These are phyloP conservation scores for Clohesyomyces aquaticus DNA, from an alignment of 495 filamentous ascomycete species.

Conservation along the genomic window DNA sequence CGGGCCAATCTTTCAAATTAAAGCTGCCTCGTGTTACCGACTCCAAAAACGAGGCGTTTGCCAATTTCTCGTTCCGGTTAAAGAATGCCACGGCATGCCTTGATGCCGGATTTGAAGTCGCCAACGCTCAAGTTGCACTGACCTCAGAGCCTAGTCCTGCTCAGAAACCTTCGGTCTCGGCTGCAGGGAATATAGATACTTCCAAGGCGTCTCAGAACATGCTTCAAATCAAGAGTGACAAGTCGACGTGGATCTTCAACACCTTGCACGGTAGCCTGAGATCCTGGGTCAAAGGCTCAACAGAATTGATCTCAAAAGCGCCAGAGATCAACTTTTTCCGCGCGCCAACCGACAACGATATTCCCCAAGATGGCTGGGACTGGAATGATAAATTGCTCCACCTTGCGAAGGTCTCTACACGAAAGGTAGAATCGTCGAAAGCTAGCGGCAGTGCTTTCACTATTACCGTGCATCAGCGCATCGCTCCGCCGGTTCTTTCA, in stretches of 20 bases:
- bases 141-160: neutral
- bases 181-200: neutral
- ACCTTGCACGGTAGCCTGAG: constrained; percentile 19
- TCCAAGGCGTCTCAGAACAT: neutral
- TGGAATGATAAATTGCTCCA: constrained; percentile 50
- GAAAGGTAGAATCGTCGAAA: constrained; percentile 48
- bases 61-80: constrained; percentile 25
- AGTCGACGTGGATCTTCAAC: constrained; percentile 15
- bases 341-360: constrained; percentile 69
- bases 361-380: constrained; percentile 50
- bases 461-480: constrained; percentile 51
- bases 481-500: constrained; percentile 60
- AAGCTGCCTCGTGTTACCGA: neutral
- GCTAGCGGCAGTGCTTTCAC: constrained; percentile 38
- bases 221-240: neutral
- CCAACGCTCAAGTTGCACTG: constrained; percentile 34
- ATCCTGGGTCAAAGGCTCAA: constrained; percentile 6
- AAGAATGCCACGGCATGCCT: constrained; percentile 9
- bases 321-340: constrained; percentile 50
- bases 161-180: neutral
- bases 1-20: constrained; percentile 15
- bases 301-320: constrained; percentile 20
- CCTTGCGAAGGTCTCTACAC: constrained; percentile 52
- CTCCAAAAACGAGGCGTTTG: constrained; percentile 17
- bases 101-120: constrained; percentile 9